Conservation (phyloP, 768 basidiomycete species). For the Leccinum imitatum region DNA sequence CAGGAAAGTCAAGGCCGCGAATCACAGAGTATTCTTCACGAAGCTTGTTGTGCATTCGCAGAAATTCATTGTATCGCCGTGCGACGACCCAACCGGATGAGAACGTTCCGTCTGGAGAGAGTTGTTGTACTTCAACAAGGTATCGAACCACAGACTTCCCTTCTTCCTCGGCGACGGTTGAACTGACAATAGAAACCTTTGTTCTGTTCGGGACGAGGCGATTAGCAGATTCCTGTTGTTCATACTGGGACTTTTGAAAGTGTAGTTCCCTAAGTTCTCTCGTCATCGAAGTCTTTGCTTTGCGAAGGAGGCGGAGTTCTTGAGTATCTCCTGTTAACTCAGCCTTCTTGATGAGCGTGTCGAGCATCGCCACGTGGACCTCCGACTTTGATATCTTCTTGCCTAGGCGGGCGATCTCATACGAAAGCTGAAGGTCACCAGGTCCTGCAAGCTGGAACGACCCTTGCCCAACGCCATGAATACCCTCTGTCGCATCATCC, state of each 20-base stretch:
- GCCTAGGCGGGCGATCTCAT: slow-evolving; percentile 78
- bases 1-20: slow-evolving; percentile 82
- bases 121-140: slow-evolving; percentile 87
- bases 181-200: slow-evolving; percentile 79
- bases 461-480: slow-evolving; percentile 38
- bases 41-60: slow-evolving; percentile 82
- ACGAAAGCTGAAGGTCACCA: slow-evolving; percentile 84
- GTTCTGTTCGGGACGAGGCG: slow-evolving; percentile 83
- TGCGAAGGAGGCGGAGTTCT: slow-evolving; percentile 79
- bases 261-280: slow-evolving; percentile 80
- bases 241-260: slow-evolving; percentile 92
- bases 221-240: slow-evolving; percentile 92
- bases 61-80: slow-evolving; percentile 93
- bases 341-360: slow-evolving; percentile 89
- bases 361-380: slow-evolving; percentile 79
- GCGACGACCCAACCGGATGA: slow-evolving; percentile 92
- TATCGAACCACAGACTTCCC: slow-evolving; percentile 92
- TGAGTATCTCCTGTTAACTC: slow-evolving; percentile 89
- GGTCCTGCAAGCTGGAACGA: slow-evolving; percentile 80
- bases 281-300: slow-evolving; percentile 77
- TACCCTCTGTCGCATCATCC: slow-evolving; percentile 28
- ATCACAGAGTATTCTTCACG: slow-evolving; percentile 71
- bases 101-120: slow-evolving; percentile 74
- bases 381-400: slow-evolving; percentile 76
- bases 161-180: slow-evolving; percentile 76